Evolutionary conservation across 163 green algal genomes (phyloP).

Genomic region (Scenedesmus sp.): DNA sequence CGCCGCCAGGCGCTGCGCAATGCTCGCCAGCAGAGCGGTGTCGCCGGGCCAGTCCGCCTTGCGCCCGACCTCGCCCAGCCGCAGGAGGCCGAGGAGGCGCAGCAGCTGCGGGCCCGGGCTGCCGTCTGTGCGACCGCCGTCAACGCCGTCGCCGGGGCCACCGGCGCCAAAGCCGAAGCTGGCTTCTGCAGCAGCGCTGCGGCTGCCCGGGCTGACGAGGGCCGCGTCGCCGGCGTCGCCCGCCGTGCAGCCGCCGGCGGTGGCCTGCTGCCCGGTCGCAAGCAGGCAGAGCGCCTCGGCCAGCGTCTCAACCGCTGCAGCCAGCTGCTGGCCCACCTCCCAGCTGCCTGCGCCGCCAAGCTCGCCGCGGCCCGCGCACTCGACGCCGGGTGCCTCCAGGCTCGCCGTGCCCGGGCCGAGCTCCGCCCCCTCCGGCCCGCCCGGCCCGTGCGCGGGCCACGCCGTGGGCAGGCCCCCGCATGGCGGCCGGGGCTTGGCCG

Average conservation of each 20-base stretch:
- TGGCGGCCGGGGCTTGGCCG: too few relatives aligned
- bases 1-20: slow-evolving; percentile 17
- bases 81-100: slow-evolving; percentile 19
- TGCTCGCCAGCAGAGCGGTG: slow-evolving; percentile 20
- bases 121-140: too few relatives aligned
- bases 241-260: neutral
- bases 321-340: neutral
- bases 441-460: too few relatives aligned
- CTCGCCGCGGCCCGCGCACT: too few relatives aligned
- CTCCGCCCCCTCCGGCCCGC: too few relatives aligned
- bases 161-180: slow-evolving; percentile 7
- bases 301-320: slow-evolving; percentile 18
- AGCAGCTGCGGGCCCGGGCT: neutral
- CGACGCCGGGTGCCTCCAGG: too few relatives aligned
- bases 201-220: too few relatives aligned
- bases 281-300: slow-evolving; percentile 20
- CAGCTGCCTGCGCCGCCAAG: too few relatives aligned
- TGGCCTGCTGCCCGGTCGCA: slow-evolving; percentile 9
- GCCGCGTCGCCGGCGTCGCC: neutral
- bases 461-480: too few relatives aligned
- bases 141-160: too few relatives aligned
- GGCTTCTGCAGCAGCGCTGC: too few relatives aligned
- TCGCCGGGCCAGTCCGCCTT: slow-evolving; percentile 46
- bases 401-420: too few relatives aligned
- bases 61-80: slow-evolving; percentile 15